phyloP scores from a whole-genome alignment of 2,329 filamentous ascomycete species.

The Chaetomium sp. region DNA sequence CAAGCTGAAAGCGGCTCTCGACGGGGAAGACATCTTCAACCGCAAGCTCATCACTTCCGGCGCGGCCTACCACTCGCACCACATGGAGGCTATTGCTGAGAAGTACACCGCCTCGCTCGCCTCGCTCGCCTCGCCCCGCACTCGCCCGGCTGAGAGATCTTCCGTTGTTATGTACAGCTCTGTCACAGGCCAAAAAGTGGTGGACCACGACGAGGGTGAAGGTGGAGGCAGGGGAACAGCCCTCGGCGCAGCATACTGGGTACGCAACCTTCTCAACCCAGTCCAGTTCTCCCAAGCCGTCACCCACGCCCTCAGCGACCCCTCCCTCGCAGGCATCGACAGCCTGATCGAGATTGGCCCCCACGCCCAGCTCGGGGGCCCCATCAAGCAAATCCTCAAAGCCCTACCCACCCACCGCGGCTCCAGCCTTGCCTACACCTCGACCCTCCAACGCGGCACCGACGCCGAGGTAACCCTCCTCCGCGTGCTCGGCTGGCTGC shows the following conservation, averaged over 20 bases:
- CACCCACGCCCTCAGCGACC: no score
- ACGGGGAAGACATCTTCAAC: constrained; percentile 16
- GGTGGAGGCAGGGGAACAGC: neutral
- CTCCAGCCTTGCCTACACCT: no score
- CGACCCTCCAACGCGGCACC: no score
- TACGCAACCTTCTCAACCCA: neutral
- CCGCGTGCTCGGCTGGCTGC: no score
- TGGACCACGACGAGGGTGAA: no score
- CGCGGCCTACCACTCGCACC: constrained; percentile 25
- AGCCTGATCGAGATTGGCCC: neutral
- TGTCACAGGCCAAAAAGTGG: neutral
- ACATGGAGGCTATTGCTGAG: neutral
- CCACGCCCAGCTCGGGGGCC: neutral
- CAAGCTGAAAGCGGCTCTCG: neutral
- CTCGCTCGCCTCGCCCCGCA: neutral
- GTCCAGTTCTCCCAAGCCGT: no score
- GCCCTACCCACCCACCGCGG: no score
- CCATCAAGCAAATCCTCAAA: neutral
- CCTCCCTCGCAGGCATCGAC: no score
- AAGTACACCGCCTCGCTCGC: neutral
- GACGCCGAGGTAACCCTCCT: no score
- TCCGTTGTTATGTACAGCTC: neutral
- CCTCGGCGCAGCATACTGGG: neutral
- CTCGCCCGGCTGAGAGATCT: neutral
- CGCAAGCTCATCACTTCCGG: constrained; percentile 32